Evolutionary conservation across 2,329 filamentous ascomycete genomes (phyloP).

Genomic region (Arthrinium puccinioides): DNA sequence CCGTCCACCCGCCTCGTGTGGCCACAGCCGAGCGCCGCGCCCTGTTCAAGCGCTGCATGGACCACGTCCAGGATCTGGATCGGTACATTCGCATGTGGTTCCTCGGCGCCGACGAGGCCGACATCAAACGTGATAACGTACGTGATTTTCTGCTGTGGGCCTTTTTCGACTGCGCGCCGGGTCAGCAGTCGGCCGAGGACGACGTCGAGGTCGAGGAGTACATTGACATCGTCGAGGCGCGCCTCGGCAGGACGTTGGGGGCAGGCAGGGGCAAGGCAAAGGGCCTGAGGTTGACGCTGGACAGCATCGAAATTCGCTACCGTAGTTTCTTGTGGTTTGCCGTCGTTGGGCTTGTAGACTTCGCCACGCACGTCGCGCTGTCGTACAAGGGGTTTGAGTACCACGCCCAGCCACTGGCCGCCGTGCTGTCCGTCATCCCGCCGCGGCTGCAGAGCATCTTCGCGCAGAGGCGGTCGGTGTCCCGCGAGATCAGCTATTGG

Average conservation of each 20-base stretch:
- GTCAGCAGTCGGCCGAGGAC: slow-evolving; percentile 21
- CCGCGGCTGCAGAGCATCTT: slow-evolving; percentile 45
- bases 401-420: slow-evolving; percentile 34
- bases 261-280: slow-evolving; percentile 48
- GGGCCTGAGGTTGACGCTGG: slow-evolving; percentile 58
- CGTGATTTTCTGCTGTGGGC: slow-evolving; percentile 62
- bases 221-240: slow-evolving; percentile 44
- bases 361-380: slow-evolving; percentile 38
- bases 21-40: slow-evolving; percentile 39
- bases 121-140: slow-evolving; percentile 61
- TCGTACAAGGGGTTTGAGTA: slow-evolving; percentile 43
- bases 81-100: slow-evolving; percentile 60
- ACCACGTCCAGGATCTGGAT: slow-evolving; percentile 46
- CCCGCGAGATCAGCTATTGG: slow-evolving; percentile 54
- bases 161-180: slow-evolving; percentile 44
- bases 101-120: slow-evolving; percentile 45
- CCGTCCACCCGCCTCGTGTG: slow-evolving; percentile 32
- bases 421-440: slow-evolving; percentile 44
- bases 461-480: slow-evolving; percentile 37
- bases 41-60: slow-evolving; percentile 50
- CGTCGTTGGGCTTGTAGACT: slow-evolving; percentile 47
- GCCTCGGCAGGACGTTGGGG: slow-evolving; percentile 41
- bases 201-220: slow-evolving; percentile 36
- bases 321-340: slow-evolving; percentile 58
- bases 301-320: slow-evolving; percentile 53